Conservation (phyloP, 2,329 filamentous ascomycete species). For the Teratosphaeria gauchensis region DNA sequence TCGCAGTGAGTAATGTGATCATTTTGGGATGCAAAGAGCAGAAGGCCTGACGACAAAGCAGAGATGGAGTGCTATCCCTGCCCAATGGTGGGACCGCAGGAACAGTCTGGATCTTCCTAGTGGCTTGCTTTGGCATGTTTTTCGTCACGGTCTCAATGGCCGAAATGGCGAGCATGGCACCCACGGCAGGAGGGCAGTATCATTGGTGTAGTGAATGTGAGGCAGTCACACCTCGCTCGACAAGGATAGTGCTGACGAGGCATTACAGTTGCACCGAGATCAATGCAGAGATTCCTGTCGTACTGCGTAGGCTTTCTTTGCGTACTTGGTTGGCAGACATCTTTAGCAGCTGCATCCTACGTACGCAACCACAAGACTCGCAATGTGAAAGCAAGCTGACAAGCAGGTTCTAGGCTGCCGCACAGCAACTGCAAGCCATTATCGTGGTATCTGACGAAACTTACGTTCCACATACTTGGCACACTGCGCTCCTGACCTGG, state of each 20-base stretch:
- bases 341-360: slow-evolving; percentile 25
- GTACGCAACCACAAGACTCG: slow-evolving; percentile 3
- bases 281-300: slow-evolving; percentile 47
- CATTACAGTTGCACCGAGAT: slow-evolving; percentile 28
- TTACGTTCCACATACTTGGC: slow-evolving; percentile 15
- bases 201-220: slow-evolving; percentile 1
- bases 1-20: not conserved
- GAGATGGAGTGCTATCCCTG: slow-evolving; percentile 3
- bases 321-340: slow-evolving; percentile 23
- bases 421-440: slow-evolving; percentile 20
- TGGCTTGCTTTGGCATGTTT: slow-evolving; percentile 5
- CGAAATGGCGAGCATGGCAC: slow-evolving; percentile 2
- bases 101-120: slow-evolving; percentile 6
- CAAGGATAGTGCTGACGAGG: not conserved
- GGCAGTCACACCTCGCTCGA: not conserved
- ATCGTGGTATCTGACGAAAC: slow-evolving; percentile 15
- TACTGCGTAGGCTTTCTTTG: slow-evolving; percentile 40
- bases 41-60: not conserved
- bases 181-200: slow-evolving; percentile 1
- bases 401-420: slow-evolving; percentile 9
- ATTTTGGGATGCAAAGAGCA: not conserved
- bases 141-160: slow-evolving; percentile 3
- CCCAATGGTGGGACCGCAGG: slow-evolving; percentile 7
- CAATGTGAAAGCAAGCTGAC: slow-evolving; percentile 1
- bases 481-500: slow-evolving; percentile 5